Evolutionary conservation across 495 filamentous ascomycete genomes (phyloP).

Genomic region (Daldinia childiae): DNA sequence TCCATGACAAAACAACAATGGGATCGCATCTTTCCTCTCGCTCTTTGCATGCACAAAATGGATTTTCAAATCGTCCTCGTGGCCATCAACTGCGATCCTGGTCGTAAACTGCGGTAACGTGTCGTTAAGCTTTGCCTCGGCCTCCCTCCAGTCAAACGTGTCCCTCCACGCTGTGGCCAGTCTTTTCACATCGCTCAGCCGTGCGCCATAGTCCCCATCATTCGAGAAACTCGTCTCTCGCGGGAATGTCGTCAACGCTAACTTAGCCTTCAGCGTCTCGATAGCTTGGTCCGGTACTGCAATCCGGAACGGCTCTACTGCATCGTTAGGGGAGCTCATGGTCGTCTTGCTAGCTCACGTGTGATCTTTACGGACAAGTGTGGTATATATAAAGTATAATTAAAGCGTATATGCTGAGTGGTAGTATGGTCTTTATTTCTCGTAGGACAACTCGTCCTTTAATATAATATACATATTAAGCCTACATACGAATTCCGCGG

Average conservation of each 20-base stretch:
- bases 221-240: constrained; percentile 41
- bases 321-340: not conserved
- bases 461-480: too few species aligned
- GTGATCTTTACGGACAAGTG: not conserved
- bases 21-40: constrained; percentile 56
- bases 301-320: constrained; percentile 37
- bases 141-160: constrained; percentile 40
- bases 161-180: constrained; percentile 32
- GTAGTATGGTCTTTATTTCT: too few species aligned
- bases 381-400: too few species aligned
- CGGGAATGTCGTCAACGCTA: constrained; percentile 41
- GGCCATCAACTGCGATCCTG: constrained; percentile 49
- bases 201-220: constrained; percentile 38
- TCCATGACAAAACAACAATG: constrained; percentile 65
- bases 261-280: constrained; percentile 31
- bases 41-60: constrained; percentile 62
- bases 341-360: not conserved
- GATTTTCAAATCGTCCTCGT: constrained; percentile 53
- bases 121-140: constrained; percentile 59
- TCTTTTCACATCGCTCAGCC: constrained; percentile 34
- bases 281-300: constrained; percentile 36
- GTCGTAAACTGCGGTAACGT: constrained; percentile 62
- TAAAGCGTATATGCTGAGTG: not conserved
- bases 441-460: too few species aligned
- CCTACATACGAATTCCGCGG: too few species aligned